Evolutionary conservation across 495 filamentous ascomycete genomes (phyloP).

Genomic region (Xanthoparmelia taractica): DNA sequence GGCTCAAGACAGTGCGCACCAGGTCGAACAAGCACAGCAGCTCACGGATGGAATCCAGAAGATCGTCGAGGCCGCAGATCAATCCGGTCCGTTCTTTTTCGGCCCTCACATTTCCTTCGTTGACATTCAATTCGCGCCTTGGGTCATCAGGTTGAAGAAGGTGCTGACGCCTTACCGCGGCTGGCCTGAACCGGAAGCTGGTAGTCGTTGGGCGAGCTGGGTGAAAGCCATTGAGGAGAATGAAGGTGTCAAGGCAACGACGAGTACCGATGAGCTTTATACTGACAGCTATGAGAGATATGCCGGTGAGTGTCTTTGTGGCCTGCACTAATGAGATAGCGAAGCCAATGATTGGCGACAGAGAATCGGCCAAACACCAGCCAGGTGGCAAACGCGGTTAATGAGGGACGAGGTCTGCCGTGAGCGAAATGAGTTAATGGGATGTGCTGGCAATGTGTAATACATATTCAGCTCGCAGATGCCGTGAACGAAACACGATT

Average conservation of each 20-base stretch:
- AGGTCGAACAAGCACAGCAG: constrained; percentile 53
- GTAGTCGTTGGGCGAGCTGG: constrained; percentile 69
- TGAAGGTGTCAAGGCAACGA: constrained; percentile 66
- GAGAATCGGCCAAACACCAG: constrained; percentile 57
- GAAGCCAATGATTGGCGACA: constrained; percentile 25
- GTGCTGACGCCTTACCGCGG: constrained; percentile 74
- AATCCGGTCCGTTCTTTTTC: constrained; percentile 73
- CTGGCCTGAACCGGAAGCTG: constrained; percentile 65
- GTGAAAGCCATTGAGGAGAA: constrained; percentile 72
- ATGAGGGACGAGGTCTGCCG: constrained; percentile 47
- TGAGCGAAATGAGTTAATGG: constrained; percentile 17
- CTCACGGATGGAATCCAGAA: constrained; percentile 62
- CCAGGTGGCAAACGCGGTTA: constrained; percentile 51
- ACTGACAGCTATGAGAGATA: constrained; percentile 63
- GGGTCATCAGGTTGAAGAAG: constrained; percentile 65
- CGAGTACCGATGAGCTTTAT: constrained; percentile 66
- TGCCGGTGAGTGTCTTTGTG: constrained; percentile 43
- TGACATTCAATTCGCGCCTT: constrained; percentile 83
- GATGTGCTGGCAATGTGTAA: background rate
- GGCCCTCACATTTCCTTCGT: constrained; percentile 66
- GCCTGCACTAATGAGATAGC: constrained; percentile 10
- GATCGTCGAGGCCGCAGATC: constrained; percentile 63
- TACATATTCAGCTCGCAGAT: background rate
- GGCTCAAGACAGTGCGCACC: constrained; percentile 58
- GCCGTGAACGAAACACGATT: background rate